A percentile compares a stretch with the other conserved stretches of the same genome.
Evolutionary conservation across 78 protist species (phyloP).

Genomic region (Bodo saltans): DNA sequence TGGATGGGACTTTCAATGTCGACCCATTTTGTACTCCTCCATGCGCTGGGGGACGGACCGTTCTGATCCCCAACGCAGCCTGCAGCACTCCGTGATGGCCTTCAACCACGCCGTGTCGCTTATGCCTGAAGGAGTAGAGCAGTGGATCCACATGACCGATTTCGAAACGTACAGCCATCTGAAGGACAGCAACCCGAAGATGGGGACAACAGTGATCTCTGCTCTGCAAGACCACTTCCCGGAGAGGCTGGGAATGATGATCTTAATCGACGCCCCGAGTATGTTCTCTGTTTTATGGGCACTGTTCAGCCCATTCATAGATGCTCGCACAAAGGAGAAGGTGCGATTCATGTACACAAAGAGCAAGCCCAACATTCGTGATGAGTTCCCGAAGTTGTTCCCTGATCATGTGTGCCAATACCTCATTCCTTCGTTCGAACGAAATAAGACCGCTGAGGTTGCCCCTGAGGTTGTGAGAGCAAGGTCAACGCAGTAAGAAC

Average conservation of each 20-base stretch:
- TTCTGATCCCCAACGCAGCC: not conserved
- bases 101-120: not conserved
- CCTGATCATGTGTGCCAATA: not conserved
- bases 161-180: not conserved
- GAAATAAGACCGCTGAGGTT: too few relatives aligned
- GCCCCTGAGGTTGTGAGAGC: not conserved
- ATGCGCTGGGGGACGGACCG: not conserved
- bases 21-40: not conserved
- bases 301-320: not conserved
- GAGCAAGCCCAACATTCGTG: not conserved
- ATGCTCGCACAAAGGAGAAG: not conserved
- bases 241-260: not conserved
- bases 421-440: too few relatives aligned
- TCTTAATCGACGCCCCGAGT: not conserved
- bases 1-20: not conserved
- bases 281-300: not conserved
- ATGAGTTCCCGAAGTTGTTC: not conserved
- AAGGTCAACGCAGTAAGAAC: not conserved
- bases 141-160: not conserved
- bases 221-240: not conserved
- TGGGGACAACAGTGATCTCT: not conserved
- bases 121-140: not conserved
- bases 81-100: not conserved
- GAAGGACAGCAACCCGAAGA: not conserved
- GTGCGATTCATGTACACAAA: not conserved